These are phyloP conservation scores for Ogataea siamensis DNA, from an alignment of 805 yeast genomes.

Conservation along the genomic window DNA sequence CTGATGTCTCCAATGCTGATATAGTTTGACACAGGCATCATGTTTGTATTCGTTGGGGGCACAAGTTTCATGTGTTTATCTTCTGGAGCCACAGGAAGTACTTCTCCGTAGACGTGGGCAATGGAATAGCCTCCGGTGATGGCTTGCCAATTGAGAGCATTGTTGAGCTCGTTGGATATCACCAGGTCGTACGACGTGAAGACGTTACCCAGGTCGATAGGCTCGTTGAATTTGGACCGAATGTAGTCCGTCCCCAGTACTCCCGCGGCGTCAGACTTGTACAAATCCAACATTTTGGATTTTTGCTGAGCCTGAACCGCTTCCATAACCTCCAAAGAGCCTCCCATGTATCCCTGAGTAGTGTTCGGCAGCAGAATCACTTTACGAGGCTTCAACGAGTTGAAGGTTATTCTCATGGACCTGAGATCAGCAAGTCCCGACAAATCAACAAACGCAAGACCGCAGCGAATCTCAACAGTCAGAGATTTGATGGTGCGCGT, in stretches of 20 bases:
- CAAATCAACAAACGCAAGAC: conserved; percentile 72
- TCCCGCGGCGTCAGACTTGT: conserved; percentile 18
- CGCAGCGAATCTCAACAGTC: conserved; percentile 57
- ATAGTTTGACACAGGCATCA: conserved; percentile 20
- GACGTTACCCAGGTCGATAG: conserved; percentile 51
- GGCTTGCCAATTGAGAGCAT: conserved; percentile 76
- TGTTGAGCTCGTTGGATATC: conserved; percentile 61
- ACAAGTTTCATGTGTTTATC: conserved; percentile 17
- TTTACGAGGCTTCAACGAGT: conserved; percentile 74
- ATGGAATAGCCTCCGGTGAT: conserved; percentile 78
- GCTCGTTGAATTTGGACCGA: conserved; percentile 37
- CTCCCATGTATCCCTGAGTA: conserved; percentile 25
- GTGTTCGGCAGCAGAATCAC: conserved; percentile 46
- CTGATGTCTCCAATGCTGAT: conserved; percentile 83
- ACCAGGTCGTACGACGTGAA: conserved; percentile 56
- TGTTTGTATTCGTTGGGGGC: conserved; percentile 12
- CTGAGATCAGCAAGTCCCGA: conserved; percentile 83
- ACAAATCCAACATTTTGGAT: conserved; percentile 17
- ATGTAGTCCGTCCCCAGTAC: conserved; percentile 28
- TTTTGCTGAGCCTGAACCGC: conserved; percentile 23
- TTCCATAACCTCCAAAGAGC: conserved; percentile 21
- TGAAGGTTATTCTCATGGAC: conserved; percentile 74
- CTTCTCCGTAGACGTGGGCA: conserved; percentile 76
- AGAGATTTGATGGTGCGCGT: conserved; percentile 9
- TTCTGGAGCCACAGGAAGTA: conserved; percentile 28